Base-by-base conservation (phyloP, 192 early-diverging fungal species). In the Funneliformis mosseae region DNA sequence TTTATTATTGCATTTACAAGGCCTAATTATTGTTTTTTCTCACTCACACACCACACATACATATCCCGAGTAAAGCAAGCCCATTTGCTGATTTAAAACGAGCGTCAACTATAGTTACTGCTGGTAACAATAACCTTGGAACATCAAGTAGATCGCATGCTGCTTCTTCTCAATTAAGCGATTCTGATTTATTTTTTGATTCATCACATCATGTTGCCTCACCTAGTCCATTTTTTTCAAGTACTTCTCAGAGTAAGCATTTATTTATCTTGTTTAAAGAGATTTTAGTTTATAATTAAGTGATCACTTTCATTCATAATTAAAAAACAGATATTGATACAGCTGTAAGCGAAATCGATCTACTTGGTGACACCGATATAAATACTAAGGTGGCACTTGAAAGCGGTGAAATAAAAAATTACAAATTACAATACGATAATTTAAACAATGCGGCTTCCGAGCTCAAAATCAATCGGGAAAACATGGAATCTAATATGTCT, bases 331-430 rank as follows among this genome's bases (percentile, higher is more conserved):
- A n/a, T n/a, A 18, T 50, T 50, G 18, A 21, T 14, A 28, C 4
- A 70, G 68, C 28, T 14, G 28, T 21, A 50, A 60, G 10, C 16
- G 61, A 75, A 46, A 18, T 81, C 90, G 79, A 89, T 46, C 60
- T 66, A 4, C 48, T 91, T 60, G 82, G 83, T n/a, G 74, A 84
- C 27, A 85, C 80, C 8, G 82, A 87, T 76, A 75, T 83, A 78
- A 78, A 73, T 9, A 82, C 83, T 61, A 85, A 90, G 43, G 80
- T 94, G 28, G 84, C 86, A 10, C 79, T 84, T 42, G 89, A 90
- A 45, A 91, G 89, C n/a, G 85, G 89, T 38, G 92, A 94, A 73
- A 80, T 95, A 11, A 81, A 88, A 39, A 80, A 85, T n/a, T 83
- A 93, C 39, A 85, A 93, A 74, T 80, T 88, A 25, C 90, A 94